Base-by-base conservation (phyloP, 192 early-diverging fungal genomes). In the Coemansia sp. region DNA sequence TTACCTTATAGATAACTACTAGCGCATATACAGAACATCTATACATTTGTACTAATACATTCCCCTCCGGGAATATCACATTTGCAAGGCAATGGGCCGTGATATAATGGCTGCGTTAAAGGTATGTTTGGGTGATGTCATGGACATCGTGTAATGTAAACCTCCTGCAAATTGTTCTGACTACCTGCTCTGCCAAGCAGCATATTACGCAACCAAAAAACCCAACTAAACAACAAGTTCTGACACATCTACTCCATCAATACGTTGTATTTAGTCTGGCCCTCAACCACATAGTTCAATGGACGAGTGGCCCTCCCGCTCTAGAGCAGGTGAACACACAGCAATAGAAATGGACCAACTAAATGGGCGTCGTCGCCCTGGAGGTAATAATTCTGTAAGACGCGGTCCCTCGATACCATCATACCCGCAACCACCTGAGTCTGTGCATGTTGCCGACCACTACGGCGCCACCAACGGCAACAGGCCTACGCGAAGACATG, bases 91-190 rank as follows among this genome's bases (percentile, higher is more conserved):
- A 32, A 72, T 72, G 70, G 64, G 70, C 54, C 64, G 64, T 53
- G 70, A 72, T 55, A 65, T 64, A 36, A 57, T 72, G 57, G 39
- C 42, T 21, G 70, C 65, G 25, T 33, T 72, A 33, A 63, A 61
- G 63, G 70, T 72, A 72, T 20, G 70, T 50, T 54, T 22, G 22
- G 9, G 11, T 0, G 22, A 27, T 25, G 19, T 22, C 23, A 6
- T 9, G 1, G 9, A 27, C 53, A 22, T n/a, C 19, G 53, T 7
- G 53, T 23, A 22, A 54, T 54, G 6, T 22, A 54, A 27, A 54
- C 53, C 6, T 22, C 21, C n/a, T 54, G 53, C 39, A 46, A 46
- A 46, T 46, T 17, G 17, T 46, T 9, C 39, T 17, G 14, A 14
- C 27, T 27, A 27, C 14, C 39, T 3, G 11, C 2, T 10, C 1